Conservation (phyloP, 768 basidiomycete genomes). For the Agrocybe pediades region DNA sequence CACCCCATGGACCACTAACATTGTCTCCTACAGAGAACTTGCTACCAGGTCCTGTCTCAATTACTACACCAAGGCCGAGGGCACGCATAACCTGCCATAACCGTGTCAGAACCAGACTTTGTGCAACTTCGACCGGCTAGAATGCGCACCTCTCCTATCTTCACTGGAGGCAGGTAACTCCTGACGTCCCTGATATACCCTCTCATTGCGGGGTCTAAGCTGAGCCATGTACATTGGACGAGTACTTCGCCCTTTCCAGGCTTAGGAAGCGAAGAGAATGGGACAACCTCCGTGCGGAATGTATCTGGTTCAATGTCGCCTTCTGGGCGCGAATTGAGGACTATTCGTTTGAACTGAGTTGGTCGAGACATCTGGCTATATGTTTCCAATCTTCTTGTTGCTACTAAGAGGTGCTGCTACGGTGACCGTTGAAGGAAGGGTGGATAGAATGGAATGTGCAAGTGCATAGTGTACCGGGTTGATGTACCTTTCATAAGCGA, state of each 20-base stretch:
- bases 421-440: no score
- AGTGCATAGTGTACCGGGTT: no score
- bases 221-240: conserved; percentile 78
- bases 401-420: no score
- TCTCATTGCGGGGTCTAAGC: conserved; percentile 89
- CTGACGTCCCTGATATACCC: conserved; percentile 75
- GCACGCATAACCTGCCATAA: conserved; percentile 68
- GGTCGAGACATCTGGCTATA: conserved; percentile 17
- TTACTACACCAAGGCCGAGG: conserved; percentile 63
- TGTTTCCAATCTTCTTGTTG: neutral
- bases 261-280: conserved; percentile 50
- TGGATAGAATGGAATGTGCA: no score
- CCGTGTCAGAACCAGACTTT: neutral
- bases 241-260: conserved; percentile 58
- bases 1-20: conserved; percentile 66
- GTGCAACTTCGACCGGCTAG: neutral
- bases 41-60: conserved; percentile 57
- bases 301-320: conserved; percentile 71
- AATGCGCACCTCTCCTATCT: conserved; percentile 67
- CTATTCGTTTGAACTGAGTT: conserved; percentile 60
- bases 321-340: conserved; percentile 75
- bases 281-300: conserved; percentile 61
- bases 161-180: conserved; percentile 70
- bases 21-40: conserved; percentile 65
- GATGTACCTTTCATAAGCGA: no score